Base-by-base conservation (phyloP, 805 yeast genomes). In the Saccharomycopsis javanensis region DNA sequence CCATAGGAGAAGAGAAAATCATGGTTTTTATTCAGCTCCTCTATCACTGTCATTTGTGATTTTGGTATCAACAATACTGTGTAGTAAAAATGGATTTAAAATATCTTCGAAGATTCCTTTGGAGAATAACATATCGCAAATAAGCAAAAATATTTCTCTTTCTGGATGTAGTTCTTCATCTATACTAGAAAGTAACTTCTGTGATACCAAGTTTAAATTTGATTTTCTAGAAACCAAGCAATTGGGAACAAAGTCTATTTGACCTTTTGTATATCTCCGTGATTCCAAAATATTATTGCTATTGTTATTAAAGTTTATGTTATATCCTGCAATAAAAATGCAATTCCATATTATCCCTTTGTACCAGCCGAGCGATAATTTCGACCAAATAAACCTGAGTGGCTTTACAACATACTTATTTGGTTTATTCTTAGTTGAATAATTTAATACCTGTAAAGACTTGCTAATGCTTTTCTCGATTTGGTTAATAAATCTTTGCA, bases 311-410 rank as follows among this genome's bases (percentile, higher is more conserved):
- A 5, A 58, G 37, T 4, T 71, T 60, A 55, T 66, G 62, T 56
- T 67, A 71, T 4, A 72, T 64, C 57, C 72, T 67, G 20, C 71
- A 65, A 56, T 66, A 70, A 51, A 74, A 56, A 55, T 72, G 60
- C 3, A 72, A 66, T 83, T 80, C 83, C 87, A 85, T 27, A 87
- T 64, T 8, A 85, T 71, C 4, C 86, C 77, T 42, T 78, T 75
- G 68, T 87, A 87, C 96, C 96, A 88, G 0, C 90, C 91, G 25
- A 86, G 70, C 0, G 88, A 81, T 25, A 75, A 65, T 55, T 71
- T 71, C 42, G 79, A 77, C 96, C 96, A 88, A 4, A 71, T 67
- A 62, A 87, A 84, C 58, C 67, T 72, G 60, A 85, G 70, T 2
- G 61, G 59, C n/a, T 42, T 42, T 5, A 31, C n/a, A 23, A 30